phyloP scores from a whole-genome alignment of 2,329 filamentous ascomycete species.

The Trichoderma sp. region DNA sequence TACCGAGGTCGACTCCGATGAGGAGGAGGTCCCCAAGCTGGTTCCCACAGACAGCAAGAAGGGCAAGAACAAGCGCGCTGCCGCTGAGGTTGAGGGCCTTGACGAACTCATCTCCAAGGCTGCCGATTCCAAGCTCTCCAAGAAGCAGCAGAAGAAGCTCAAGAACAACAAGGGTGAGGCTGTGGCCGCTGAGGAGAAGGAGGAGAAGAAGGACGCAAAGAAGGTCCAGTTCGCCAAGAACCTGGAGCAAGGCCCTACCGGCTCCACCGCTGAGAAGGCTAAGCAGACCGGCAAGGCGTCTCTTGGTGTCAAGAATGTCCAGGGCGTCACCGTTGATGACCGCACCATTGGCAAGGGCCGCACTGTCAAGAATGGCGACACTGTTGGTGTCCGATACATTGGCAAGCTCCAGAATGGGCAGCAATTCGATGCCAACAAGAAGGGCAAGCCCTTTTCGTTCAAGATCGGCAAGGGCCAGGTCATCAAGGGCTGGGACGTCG shows the following conservation, averaged over 20 bases:
- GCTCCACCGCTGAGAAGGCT: slow-evolving; percentile 56
- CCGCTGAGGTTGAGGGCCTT: slow-evolving; percentile 70
- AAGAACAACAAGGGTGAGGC: slow-evolving; percentile 98
- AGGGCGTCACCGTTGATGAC: slow-evolving; percentile 92
- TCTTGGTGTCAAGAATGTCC: slow-evolving; percentile 72
- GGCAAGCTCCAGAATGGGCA: slow-evolving; percentile 94
- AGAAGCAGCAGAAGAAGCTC: slow-evolving; percentile 97
- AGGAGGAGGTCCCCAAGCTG: slow-evolving; percentile 70
- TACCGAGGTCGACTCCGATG: slow-evolving; percentile 77
- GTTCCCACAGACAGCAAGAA: slow-evolving; percentile 53
- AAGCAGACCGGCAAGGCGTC: slow-evolving; percentile 45
- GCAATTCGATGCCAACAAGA: slow-evolving; percentile 98
- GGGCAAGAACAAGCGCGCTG: slow-evolving; percentile 92
- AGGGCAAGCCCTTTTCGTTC: slow-evolving; percentile 95
- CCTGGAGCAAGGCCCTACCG: slow-evolving; percentile 92
- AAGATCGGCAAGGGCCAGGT: slow-evolving; percentile 93
- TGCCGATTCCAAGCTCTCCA: slow-evolving; percentile 78
- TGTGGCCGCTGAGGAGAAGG: slow-evolving; percentile 59
- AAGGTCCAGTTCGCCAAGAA: slow-evolving; percentile 99
- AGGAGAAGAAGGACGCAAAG: slow-evolving; percentile 69
- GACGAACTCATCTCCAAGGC: slow-evolving; percentile 82
- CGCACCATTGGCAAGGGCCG: slow-evolving; percentile 86
- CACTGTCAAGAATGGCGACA: slow-evolving; percentile 84
- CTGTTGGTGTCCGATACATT: slow-evolving; percentile 93
- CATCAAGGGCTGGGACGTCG: slow-evolving; percentile 98